Conservation (phyloP, 2,329 filamentous ascomycete species). For the Exophiala mesophila region DNA sequence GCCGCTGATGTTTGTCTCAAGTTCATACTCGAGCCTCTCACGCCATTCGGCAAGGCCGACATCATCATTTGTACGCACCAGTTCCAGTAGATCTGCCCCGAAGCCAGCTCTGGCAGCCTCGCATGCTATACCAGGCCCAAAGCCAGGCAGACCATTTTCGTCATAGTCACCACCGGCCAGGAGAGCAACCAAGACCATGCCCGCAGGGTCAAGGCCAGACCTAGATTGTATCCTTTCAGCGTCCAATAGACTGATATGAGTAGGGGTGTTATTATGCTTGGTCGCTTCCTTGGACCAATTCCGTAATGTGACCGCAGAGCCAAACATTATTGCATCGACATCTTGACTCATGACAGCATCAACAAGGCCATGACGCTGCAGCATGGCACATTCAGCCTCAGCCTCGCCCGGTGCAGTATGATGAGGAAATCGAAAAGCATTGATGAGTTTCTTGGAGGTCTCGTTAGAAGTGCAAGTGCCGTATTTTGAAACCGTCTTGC, state of each 20-base stretch:
- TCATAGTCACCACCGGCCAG: constrained; percentile 96
- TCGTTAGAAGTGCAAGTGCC: constrained; percentile 63
- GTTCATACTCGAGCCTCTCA: constrained; percentile 64
- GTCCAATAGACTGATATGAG: constrained; percentile 81
- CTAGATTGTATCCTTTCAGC: constrained; percentile 52
- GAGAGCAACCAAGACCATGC: constrained; percentile 88
- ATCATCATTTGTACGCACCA: constrained; percentile 29
- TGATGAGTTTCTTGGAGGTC: constrained; percentile 76
- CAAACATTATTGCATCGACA: constrained; percentile 97
- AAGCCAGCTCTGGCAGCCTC: constrained; percentile 88
- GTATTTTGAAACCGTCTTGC: constrained; percentile 58
- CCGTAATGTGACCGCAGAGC: constrained; percentile 70
- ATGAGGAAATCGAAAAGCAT: constrained; percentile 74
- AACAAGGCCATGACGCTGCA: constrained; percentile 76
- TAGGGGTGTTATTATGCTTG: constrained; percentile 62
- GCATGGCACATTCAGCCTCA: constrained; percentile 86
- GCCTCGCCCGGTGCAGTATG: constrained; percentile 92
- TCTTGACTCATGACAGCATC: constrained; percentile 95
- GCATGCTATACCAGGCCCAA: constrained; percentile 81
- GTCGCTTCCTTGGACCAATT: constrained; percentile 75
- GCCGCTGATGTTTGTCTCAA: constrained; percentile 76
- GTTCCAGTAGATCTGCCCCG: constrained; percentile 49
- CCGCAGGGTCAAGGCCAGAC: constrained; percentile 69
- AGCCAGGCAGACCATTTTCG: constrained; percentile 79
- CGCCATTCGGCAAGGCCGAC: constrained; percentile 56